Evolutionary conservation across 331 rosid genomes (phyloP).

Genomic region (Dryas integrifolia): DNA sequence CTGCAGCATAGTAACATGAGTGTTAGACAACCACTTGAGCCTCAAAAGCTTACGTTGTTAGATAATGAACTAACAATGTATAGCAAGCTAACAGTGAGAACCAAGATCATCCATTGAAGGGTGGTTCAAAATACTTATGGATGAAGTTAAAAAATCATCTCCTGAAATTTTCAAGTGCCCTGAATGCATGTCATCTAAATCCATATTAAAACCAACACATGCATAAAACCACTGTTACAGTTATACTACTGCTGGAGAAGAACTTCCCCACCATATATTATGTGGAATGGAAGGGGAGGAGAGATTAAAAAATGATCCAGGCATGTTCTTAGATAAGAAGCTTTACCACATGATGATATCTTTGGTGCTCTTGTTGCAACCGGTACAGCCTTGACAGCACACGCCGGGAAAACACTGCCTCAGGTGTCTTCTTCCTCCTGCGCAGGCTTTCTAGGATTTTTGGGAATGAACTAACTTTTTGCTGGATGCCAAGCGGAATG

Average conservation of each 20-base stretch:
- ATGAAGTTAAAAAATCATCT: not conserved
- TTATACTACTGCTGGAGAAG: not conserved
- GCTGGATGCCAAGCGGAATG: slow-evolving; percentile 67
- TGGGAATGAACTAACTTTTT: slow-evolving; percentile 47
- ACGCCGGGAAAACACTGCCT: slow-evolving; percentile 49
- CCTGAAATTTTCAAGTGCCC: not conserved
- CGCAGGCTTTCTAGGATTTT: slow-evolving; percentile 27
- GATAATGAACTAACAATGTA: too few relatives aligned
- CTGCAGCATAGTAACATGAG: slow-evolving; percentile 39
- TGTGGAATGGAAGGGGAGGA: too few relatives aligned
- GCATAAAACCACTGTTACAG: not conserved
- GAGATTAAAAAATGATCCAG: not conserved
- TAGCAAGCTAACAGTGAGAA: not conserved
- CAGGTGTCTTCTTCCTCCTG: slow-evolving; percentile 46
- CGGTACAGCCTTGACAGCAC: slow-evolving; percentile 45
- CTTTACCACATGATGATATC: slow-evolving; percentile 79
- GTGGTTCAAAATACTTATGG: not conserved
- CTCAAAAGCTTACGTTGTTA: too few relatives aligned
- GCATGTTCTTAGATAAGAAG: not conserved
- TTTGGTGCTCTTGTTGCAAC: slow-evolving; percentile 44
- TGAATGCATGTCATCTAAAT: not conserved
- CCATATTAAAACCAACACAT: not conserved
- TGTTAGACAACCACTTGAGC: too few relatives aligned
- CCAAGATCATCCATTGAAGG: not conserved
- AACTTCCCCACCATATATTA: too few relatives aligned